phyloP scores from a whole-genome alignment of 176 grass and related monocot genomes.

The Hsuehochloa calcarea region DNA sequence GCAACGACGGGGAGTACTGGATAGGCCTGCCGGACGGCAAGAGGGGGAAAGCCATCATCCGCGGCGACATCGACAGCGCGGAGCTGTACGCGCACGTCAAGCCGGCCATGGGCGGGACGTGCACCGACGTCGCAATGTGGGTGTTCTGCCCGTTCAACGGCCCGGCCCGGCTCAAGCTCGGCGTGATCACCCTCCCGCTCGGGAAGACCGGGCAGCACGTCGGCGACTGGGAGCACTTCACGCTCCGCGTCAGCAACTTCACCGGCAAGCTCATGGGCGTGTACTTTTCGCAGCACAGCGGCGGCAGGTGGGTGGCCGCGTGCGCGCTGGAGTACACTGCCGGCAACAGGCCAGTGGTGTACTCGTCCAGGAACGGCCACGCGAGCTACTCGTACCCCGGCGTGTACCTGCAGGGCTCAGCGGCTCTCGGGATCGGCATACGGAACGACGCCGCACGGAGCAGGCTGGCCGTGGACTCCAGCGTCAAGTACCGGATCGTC shows the following conservation, averaged over 20 bases:
- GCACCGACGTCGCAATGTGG: slow-evolving; percentile 80
- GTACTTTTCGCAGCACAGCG: slow-evolving; percentile 82
- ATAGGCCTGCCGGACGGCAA: slow-evolving; percentile 51
- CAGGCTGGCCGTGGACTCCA: slow-evolving; percentile 52
- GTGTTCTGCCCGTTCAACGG: slow-evolving; percentile 97
- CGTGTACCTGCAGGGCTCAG: slow-evolving; percentile 73
- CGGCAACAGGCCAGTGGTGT: slow-evolving; percentile 56
- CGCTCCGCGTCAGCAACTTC: slow-evolving; percentile 73
- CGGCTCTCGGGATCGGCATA: slow-evolving; percentile 57
- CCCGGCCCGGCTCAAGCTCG: slow-evolving; percentile 69
- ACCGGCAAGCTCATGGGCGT: slow-evolving; percentile 73
- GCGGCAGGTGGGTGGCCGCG: slow-evolving; percentile 70
- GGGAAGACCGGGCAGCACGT: slow-evolving; percentile 73
- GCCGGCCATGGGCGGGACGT: slow-evolving; percentile 57
- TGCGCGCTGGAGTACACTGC: slow-evolving; percentile 58
- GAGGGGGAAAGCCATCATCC: slow-evolving; percentile 24
- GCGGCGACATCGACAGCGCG: slow-evolving; percentile 51
- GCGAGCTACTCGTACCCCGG: slow-evolving; percentile 72
- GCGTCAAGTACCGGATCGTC: slow-evolving; percentile 62
- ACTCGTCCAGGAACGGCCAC: slow-evolving; percentile 78
- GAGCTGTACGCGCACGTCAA: slow-evolving; percentile 73
- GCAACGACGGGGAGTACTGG: slow-evolving; percentile 70
- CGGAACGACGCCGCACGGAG: slow-evolving; percentile 62
- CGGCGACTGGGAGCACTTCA: slow-evolving; percentile 97
- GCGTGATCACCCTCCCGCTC: slow-evolving; percentile 48